phyloP scores from a whole-genome alignment of 148 eudicot species.

The Chenopodium berlandieri region DNA sequence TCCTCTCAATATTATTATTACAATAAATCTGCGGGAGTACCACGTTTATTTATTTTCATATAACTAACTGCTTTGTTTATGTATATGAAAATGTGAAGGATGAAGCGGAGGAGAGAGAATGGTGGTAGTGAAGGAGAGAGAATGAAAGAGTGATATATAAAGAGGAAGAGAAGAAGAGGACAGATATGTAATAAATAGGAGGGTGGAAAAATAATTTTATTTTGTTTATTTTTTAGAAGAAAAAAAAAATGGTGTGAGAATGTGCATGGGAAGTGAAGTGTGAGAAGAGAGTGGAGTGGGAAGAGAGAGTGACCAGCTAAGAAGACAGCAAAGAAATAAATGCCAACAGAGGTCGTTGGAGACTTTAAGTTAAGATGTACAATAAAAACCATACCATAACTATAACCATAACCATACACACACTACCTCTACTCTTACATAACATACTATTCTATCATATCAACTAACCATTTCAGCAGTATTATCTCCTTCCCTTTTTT shows the following conservation, averaged over 20 bases:
- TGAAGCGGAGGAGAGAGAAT: not conserved
- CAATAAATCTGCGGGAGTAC: too few relatives aligned
- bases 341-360: slow-evolving; percentile 79
- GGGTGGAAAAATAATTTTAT: not conserved
- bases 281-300: not conserved
- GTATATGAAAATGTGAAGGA: too few relatives aligned
- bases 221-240: too few relatives aligned
- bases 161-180: not conserved
- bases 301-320: slow-evolving; percentile 21
- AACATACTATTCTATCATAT: too few relatives aligned
- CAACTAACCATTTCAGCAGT: not conserved
- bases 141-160: not conserved
- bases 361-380: slow-evolving; percentile 16
- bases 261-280: not conserved
- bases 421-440: too few relatives aligned
- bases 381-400: too few relatives aligned
- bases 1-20: too few relatives aligned
- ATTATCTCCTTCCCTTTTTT: too few relatives aligned
- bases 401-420: too few relatives aligned
- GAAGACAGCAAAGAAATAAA: slow-evolving; percentile 43
- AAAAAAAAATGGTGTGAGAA: not conserved
- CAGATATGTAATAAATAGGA: slow-evolving; percentile 9
- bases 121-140: slow-evolving; percentile 16
- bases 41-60: too few relatives aligned
- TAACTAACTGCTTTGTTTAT: too few relatives aligned